Percentiles rank a stretch among this genome's conserved stretches.
Conservation (phyloP, 345 rosid species). For the Laguncularia racemosa region DNA sequence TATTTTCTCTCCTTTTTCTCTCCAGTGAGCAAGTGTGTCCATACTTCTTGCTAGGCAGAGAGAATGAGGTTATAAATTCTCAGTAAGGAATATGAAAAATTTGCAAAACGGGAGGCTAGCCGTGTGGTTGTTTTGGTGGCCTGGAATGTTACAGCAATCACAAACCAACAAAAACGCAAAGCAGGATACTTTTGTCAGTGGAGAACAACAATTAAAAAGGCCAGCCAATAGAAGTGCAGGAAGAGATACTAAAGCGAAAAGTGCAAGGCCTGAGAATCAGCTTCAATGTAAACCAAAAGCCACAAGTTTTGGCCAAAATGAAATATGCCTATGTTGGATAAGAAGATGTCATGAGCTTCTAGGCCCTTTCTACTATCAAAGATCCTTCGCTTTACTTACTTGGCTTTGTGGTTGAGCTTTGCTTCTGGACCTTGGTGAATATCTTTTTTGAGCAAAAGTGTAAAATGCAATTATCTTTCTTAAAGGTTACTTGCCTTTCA, state of each 20-base stretch:
- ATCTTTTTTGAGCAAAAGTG: constrained; percentile 8
- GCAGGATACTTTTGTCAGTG: constrained; percentile 11
- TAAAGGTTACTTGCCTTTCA: neutral
- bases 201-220: constrained; percentile 6
- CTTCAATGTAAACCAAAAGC: constrained; percentile 5
- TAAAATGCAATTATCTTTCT: constrained; percentile 10
- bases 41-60: neutral
- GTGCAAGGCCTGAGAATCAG: constrained; percentile 3
- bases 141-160: constrained; percentile 3
- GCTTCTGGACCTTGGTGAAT: constrained; percentile 1
- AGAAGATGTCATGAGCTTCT: constrained; percentile 1
- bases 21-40: too few species aligned
- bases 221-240: constrained; percentile 15
- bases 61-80: constrained; percentile 17
- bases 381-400: constrained; percentile 8
- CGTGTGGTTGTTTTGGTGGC: constrained; percentile 7
- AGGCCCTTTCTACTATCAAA: constrained; percentile 1
- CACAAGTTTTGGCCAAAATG: constrained; percentile 4
- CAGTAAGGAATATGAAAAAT: constrained; percentile 11
- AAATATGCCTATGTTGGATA: constrained; percentile 8
- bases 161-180: constrained; percentile 14
- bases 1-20: too few species aligned
- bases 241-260: constrained; percentile 16
- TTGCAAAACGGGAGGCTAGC: neutral
- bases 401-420: neutral